Evolutionary conservation across 1,139 yeast genomes (phyloP), one percentile per base, ranked within the genome.

Genomic region (Yamadazyma mexicana): DNA sequence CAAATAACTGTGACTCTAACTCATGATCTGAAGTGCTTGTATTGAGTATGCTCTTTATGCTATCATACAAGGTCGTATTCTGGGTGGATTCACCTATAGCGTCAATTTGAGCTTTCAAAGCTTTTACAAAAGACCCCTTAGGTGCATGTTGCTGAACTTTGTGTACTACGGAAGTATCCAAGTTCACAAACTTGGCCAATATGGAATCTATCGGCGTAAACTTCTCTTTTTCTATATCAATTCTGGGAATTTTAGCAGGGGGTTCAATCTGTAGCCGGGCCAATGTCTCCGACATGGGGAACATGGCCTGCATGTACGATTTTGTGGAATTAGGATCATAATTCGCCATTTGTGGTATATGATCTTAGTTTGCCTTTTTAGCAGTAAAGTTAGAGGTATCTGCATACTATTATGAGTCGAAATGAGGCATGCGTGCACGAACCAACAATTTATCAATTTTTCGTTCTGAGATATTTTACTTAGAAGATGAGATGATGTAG

Each of bases 221-320:
- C 20, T 56, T 62, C 41, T 54, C 46, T 9, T 47, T 48, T 34
- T 70, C 76, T 31, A 50, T 58, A 44, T 69, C 73, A 27, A 69
- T 59, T 8, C 46, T 52, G 2, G 74, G 71, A 12, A 54, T 35
- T 31, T 63, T 62, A 3, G 47, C 52, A 10, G 24, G 26, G n/a
- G 38, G 34, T 20, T 50, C 48, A 1, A 66, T 40, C 0, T 63
- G 58, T 18, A 79, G 45, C 1, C 52, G 47, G 7, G 58, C 56
- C 37, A 81, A 55, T 1, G 72, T 59, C 10, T 73, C 78, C 26
- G 76, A 63, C 81, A 85, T 75, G 1, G 80, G 75, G 55, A 72
- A 76, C 88, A 85, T 83, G 27, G 92, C 91, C 55, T 77, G 78
- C 86, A 84, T 80, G 61, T 79, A 85, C 26, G 92, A 83, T 58